Evolutionary conservation across 148 eudicot species (phyloP).

Genomic region (Vaccinium vitisidaea): DNA sequence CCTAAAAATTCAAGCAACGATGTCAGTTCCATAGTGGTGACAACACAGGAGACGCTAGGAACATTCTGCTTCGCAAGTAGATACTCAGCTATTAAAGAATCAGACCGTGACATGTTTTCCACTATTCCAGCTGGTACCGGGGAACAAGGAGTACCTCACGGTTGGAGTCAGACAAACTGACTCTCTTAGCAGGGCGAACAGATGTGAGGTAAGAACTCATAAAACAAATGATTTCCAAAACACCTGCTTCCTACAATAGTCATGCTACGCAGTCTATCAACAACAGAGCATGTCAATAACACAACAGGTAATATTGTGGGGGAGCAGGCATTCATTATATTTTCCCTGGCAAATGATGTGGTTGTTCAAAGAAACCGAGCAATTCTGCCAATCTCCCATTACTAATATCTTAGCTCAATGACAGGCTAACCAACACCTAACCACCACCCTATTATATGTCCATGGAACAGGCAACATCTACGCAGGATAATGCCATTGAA

Average conservation of each 20-base stretch:
- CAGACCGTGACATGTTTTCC: too few species aligned
- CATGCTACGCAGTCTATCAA: neutral
- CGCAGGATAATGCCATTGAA: constrained; percentile 4
- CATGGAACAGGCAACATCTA: neutral
- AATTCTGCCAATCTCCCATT: neutral
- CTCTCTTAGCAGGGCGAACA: neutral
- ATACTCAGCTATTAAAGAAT: neutral
- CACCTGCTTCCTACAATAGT: neutral
- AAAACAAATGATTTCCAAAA: neutral
- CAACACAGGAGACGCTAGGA: neutral
- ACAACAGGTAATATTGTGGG: neutral
- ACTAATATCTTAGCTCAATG: neutral
- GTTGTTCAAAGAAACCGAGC: neutral
- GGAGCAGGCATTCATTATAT: neutral
- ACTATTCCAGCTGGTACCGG: neutral
- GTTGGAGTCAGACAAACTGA: neutral
- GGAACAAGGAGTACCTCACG: neutral
- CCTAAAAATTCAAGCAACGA: neutral
- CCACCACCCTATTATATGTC: neutral
- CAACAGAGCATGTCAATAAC: neutral
- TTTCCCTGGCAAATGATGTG: too few species aligned
- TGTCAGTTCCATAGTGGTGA: neutral
- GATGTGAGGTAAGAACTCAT: neutral
- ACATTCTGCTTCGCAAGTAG: too few species aligned
- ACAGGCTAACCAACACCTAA: neutral